A percentile compares a stretch with the other conserved stretches of the same genome.
These are phyloP conservation scores for Orbilia quercus DNA, from an alignment of 2,329 filamentous ascomycete genomes.

Conservation along the genomic window DNA sequence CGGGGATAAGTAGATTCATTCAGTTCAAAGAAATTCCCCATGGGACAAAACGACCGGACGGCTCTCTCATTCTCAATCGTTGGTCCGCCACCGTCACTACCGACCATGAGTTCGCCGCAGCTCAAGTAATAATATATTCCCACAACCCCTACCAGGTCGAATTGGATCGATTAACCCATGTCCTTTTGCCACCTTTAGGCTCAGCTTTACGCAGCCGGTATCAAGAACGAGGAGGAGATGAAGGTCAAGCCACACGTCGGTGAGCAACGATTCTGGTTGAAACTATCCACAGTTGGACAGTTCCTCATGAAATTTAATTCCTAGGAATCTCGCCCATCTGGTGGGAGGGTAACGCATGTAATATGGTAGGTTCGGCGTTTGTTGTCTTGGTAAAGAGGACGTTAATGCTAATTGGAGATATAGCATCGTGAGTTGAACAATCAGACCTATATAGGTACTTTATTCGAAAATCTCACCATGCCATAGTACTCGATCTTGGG, in stretches of 20 bases:
- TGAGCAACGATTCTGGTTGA: conserved; percentile 60
- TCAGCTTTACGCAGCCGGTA: conserved; percentile 93
- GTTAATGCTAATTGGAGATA: conserved; percentile 61
- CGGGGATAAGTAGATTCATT: conserved; percentile 57
- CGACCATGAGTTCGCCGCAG: conserved; percentile 89
- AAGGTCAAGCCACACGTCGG: conserved; percentile 91
- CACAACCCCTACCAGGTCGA: not conserved
- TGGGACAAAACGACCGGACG: conserved; percentile 64
- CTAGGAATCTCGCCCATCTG: conserved; percentile 79
- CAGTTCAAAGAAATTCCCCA: conserved; percentile 59
- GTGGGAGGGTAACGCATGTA: conserved; percentile 99
- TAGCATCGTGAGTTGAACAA: conserved; percentile 65
- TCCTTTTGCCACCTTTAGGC: conserved; percentile 69
- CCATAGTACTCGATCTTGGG: conserved; percentile 81
- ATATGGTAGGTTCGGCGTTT: conserved; percentile 69
- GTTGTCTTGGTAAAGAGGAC: not conserved
- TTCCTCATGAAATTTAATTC: conserved; percentile 26
- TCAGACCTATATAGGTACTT: not conserved
- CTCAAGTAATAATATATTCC: conserved; percentile 71
- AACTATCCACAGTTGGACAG: not conserved
- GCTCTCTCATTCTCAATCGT: conserved; percentile 78
- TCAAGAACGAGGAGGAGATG: conserved; percentile 85
- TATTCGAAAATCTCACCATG: conserved; percentile 44
- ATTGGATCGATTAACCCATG: conserved; percentile 39
- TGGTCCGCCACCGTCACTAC: conserved; percentile 86